Base-by-base conservation (phyloP, 768 basidiomycete species). In the Hysterangium stoloniferum region DNA sequence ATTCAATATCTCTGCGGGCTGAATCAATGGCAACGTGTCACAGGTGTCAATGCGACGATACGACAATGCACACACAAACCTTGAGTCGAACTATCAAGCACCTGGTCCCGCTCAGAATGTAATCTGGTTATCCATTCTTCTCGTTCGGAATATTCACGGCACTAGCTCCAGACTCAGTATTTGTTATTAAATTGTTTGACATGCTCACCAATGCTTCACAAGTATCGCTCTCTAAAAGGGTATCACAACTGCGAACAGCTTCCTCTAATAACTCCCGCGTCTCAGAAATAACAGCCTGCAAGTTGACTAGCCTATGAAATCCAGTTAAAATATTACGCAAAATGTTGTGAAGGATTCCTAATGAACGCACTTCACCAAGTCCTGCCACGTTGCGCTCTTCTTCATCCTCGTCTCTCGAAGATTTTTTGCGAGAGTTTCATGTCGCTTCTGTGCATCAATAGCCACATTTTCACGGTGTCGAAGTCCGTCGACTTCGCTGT, bases 91-190 rank as follows among this genome's bases (percentile, higher is more conserved):
- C 65, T 62, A 46, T 72, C 68, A 28, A 74, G 64, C 22, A 80
- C 70, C 5, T 59, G 61, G 13, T 61, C 63, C 36, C 67, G 68
- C 58, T 74, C 66, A 37, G 68, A 67, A 53, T 68, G 64, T n/a
- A 82, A 65, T 58, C 72, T 72, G 40, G 71, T 67, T 24, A 87
- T 64, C 55, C 70, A 72, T 52, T 73, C 71, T 58, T 82, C 70
- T 32, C 80, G 76, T 63, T 89, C 80, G 36, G 78, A 79, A 43
- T 80, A 68, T 63, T 89, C 81, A 35, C 85, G 80, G 56, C 70
- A 74, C 87, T 88, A 64, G 59, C 53, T 57, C 47, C 58, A 61
- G 59, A 66, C 20, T 12, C 9, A 24, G 13, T 29, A 11, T n/a
- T 5, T 32, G 19, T n/a, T 45, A 17, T 5, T 3, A 20, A 32